Base-by-base conservation (phyloP, 257 asterid genomes). In the Solanum okadae region DNA sequence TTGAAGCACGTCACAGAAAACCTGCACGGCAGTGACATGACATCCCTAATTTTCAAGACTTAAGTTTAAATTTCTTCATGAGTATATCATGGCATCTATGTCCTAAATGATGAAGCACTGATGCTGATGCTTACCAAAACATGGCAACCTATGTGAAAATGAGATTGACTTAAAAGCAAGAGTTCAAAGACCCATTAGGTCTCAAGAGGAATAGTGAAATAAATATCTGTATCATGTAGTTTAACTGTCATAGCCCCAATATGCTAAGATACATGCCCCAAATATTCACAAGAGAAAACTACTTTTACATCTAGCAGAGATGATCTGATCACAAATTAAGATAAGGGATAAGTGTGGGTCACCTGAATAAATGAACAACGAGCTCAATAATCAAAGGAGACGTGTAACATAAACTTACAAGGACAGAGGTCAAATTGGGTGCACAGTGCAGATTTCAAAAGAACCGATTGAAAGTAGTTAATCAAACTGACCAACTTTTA, bases 401-500 rank as follows among this genome's bases (percentile, higher is more conserved):
- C 63, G 40, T 67, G 79, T 40, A 29, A 68, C 14, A 37, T 68
- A 29, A 40, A 85, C 44, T 67, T 67, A 68, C 65, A 25, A 68
- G 42, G 65, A 85, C 63, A 85, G 38, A 23, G 56, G 68, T 16
- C 40, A 29, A 79, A 44, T 44, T 46, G 40, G 38, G 68, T 8
- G 65, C 38, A 29, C 25, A 9, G 65, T 49, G 40, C 65, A 79
- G 27, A 79, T 79, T 46, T 44, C n/a, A 5, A 29, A 44, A 33
- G 29, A 72, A 52, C 72, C 34, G 49, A 31, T 12, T 71, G 84
- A n/a, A 44, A 86, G 14, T 9, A 40, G 38, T 42, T 22, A 20
- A 67, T 40, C 13, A 46, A 27, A 40, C 46, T 16, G 29, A 86
- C 52, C 29, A 70, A 40, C 88, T 83, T 88, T 72, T 49, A 97